Percentiles rank a stretch among this genome's conserved stretches.
phyloP scores from a whole-genome alignment of 1,284 basidiomycete genomes.

The Malassezia nana region DNA sequence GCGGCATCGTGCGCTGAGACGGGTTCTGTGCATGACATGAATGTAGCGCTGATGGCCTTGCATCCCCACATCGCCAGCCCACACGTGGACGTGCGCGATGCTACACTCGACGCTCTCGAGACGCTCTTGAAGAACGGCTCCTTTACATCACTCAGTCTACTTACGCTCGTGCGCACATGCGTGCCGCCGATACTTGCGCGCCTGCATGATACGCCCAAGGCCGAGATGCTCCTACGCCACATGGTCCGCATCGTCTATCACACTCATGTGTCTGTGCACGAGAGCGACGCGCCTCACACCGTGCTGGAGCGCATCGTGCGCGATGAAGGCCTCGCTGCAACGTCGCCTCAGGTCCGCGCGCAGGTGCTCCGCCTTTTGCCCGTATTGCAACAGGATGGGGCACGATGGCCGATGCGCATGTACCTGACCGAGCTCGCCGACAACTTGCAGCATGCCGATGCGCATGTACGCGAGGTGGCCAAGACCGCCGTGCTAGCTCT shows the following conservation, averaged over 20 bases:
- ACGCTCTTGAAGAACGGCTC: background rate
- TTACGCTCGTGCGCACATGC: slow-evolving; percentile 8
- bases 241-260: background rate
- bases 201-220: slow-evolving; percentile 2
- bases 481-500: slow-evolving; percentile 69
- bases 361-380: slow-evolving; percentile 23
- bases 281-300: slow-evolving; percentile 5
- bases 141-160: background rate
- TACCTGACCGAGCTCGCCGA: slow-evolving; percentile 73
- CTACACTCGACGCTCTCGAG: slow-evolving; percentile 2
- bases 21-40: slow-evolving; percentile 7
- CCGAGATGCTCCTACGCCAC: background rate
- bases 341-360: background rate
- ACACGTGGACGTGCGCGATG: background rate
- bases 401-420: slow-evolving; percentile 65
- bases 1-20: background rate
- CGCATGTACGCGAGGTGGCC: slow-evolving; percentile 75
- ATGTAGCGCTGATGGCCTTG: slow-evolving; percentile 5
- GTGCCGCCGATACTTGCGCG: slow-evolving; percentile 4
- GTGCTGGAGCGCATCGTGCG: slow-evolving; percentile 1
- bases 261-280: background rate
- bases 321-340: background rate
- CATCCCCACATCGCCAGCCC: background rate
- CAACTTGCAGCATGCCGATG: slow-evolving; percentile 78
- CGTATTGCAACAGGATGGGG: slow-evolving; percentile 21